Evolutionary conservation across 805 yeast species (phyloP), one percentile per base, ranked within the genome.

Genomic region (Brettanomyces custersianus): DNA sequence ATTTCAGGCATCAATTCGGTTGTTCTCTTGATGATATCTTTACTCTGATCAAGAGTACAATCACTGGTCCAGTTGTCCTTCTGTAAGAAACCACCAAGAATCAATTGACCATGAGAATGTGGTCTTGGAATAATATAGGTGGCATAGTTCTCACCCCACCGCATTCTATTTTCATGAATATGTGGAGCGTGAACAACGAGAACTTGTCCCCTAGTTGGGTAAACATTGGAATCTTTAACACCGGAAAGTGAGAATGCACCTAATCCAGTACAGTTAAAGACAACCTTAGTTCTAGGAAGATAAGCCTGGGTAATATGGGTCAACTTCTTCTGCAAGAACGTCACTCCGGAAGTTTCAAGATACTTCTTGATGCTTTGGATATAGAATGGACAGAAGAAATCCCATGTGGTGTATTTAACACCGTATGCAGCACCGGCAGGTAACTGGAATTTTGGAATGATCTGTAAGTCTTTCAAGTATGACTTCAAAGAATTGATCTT

Each of bases 191-290:
- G 69, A 17, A 82, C 66, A 8, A 81, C 77, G 15, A 81, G 79
- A 19, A 82, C 86, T 50, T 83, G 94, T 4, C 94, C 94, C 40
- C 94, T 63, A 1, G 83, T 74, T 6, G 94, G 90, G 45, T 76
- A 80, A 15, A 79, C 70, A 1, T 60, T 57, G 7, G 59, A 41
- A 49, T 84, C 94, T 16, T 62, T 58, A 13, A 80, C 84, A 10
- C 88, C 92, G 6, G 76, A 76, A 5, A 84, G 58, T 2, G 55
- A 51, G 32, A 62, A 63, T 2, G 92, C 82, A 9, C 87, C 83
- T 16, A 80, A 61, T 6, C 94, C 94, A 0, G 87, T 67, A 54
- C 94, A 82, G 48, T 84, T 84, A 67, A 82, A 78, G 7, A 81
- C 79, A 5, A 56, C 62, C 29, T 63, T 54, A 2, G 76, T 64